Conservation (phyloP, 2,329 filamentous ascomycete genomes). For the Xylaria polymorpha region DNA sequence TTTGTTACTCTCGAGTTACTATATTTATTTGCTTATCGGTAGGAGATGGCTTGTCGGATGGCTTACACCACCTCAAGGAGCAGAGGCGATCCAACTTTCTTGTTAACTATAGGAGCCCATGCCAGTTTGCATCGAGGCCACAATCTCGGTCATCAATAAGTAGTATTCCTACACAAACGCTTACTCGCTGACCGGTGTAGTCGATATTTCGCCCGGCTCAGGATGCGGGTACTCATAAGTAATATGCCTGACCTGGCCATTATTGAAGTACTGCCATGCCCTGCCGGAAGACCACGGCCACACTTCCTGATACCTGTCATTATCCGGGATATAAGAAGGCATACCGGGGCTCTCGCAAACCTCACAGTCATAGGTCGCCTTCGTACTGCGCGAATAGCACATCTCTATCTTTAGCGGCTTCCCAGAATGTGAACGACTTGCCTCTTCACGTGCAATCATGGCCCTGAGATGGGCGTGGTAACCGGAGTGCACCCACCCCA, state of each 20-base stretch:
- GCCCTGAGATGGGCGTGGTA: slow-evolving; percentile 26
- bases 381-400: slow-evolving; percentile 28
- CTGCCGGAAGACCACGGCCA: slow-evolving; percentile 33
- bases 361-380: slow-evolving; percentile 15
- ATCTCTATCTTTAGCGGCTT: slow-evolving; percentile 30
- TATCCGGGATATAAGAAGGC: neutral
- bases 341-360: slow-evolving; percentile 21
- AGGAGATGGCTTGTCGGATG: neutral
- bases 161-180: neutral
- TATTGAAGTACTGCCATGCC: slow-evolving; percentile 19
- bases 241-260: slow-evolving; percentile 28
- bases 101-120: neutral
- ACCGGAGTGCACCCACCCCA: slow-evolving; percentile 16
- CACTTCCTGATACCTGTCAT: slow-evolving; percentile 13
- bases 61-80: neutral
- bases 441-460: slow-evolving; percentile 23
- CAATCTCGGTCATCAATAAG: neutral
- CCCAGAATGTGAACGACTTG: neutral
- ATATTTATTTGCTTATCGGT: neutral
- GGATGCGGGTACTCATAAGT: slow-evolving; percentile 32
- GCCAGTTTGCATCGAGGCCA: neutral
- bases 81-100: neutral
- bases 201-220: neutral
- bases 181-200: neutral
- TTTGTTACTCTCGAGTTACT: neutral